phyloP scores from a whole-genome alignment of 2,329 filamentous ascomycete genomes.

The Colletotrichum sp. region DNA sequence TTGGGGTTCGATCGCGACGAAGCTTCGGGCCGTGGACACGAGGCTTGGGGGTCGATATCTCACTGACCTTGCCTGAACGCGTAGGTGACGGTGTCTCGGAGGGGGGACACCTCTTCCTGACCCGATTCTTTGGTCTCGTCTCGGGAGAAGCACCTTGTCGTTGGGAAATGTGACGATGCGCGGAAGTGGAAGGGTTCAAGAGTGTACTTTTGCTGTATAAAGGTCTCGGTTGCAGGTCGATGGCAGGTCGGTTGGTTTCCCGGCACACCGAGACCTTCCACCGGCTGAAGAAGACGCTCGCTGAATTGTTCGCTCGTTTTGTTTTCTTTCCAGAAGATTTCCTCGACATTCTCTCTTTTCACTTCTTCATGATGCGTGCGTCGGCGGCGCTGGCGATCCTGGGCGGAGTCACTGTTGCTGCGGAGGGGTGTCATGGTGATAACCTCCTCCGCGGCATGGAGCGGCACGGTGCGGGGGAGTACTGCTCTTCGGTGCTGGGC shows the following conservation, averaged over 20 bases:
- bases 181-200: background rate
- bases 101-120: background rate
- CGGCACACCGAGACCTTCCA: background rate
- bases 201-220: background rate
- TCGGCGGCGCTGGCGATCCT: background rate
- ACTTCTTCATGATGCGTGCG: background rate
- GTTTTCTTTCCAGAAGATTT: background rate
- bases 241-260: background rate
- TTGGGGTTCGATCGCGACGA: background rate
- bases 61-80: background rate
- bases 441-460: conserved; percentile 19
- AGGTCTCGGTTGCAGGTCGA: background rate
- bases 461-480: conserved; percentile 7
- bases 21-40: background rate
- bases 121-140: background rate
- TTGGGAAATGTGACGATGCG: background rate
- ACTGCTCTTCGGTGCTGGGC: conserved; percentile 4
- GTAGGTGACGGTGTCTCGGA: background rate
- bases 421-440: conserved; percentile 12
- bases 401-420: background rate
- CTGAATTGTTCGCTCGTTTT: background rate
- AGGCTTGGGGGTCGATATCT: background rate
- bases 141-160: background rate
- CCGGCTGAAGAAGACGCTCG: background rate
- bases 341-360: background rate